Percentiles rank a stretch among this genome's conserved stretches.
Conservation (phyloP, 2,329 filamentous ascomycete genomes). For the Metarhizium anisopliae region DNA sequence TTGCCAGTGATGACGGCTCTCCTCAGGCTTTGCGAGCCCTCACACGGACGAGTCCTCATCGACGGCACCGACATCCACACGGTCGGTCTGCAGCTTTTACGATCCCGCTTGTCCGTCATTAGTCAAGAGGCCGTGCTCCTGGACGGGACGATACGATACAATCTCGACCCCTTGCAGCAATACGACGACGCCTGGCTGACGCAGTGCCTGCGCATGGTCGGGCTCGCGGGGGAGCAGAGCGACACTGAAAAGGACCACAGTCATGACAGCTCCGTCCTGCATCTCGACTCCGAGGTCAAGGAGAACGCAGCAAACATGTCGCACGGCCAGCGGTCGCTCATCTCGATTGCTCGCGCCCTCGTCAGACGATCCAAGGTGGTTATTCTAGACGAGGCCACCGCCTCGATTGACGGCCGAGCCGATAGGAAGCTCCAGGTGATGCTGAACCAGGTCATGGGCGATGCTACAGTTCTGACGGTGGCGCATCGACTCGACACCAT, state of each 20-base stretch:
- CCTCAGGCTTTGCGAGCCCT: conserved; percentile 5
- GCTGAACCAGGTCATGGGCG: conserved; percentile 33
- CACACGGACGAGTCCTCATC: conserved; percentile 64
- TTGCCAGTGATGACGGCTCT: conserved; percentile 13
- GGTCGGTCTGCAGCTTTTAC: conserved; percentile 75
- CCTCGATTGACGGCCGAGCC: conserved; percentile 34
- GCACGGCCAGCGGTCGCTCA: conserved; percentile 8
- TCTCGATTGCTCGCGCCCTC: conserved; percentile 30
- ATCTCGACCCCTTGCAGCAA: conserved; percentile 70
- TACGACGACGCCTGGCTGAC: neutral
- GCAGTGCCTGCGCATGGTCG: neutral
- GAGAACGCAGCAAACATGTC: conserved; percentile 6
- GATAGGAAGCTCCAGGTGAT: conserved; percentile 36
- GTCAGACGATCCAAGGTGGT: conserved; percentile 17
- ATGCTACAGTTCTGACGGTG: conserved; percentile 42
- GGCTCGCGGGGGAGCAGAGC: neutral
- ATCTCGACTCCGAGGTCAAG: conserved; percentile 5
- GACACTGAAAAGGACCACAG: neutral
- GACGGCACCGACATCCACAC: conserved; percentile 72
- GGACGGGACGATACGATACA: conserved; percentile 74
- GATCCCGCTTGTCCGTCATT: conserved; percentile 72
- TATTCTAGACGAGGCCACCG: conserved; percentile 40
- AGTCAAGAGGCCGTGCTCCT: conserved; percentile 85
- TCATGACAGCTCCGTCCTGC: neutral
- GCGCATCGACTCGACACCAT: conserved; percentile 33